These are phyloP conservation scores for Pinus taeda DNA, from an alignment of 75 land plant species.

Conservation along the genomic window DNA sequence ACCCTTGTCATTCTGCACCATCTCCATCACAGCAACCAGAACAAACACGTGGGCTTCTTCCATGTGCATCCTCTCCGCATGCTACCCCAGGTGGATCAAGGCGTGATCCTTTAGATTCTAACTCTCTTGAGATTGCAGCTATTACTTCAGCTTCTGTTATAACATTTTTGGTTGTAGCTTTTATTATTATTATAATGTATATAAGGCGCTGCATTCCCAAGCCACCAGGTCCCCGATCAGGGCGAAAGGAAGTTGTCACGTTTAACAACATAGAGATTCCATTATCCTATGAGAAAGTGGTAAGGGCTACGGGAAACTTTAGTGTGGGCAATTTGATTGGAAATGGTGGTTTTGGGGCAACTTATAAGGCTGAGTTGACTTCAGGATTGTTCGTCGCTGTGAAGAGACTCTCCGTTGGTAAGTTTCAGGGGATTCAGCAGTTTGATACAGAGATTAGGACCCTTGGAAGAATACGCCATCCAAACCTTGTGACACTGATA, in stretches of 20 bases:
- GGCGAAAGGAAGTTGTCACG: conserved; percentile 50
- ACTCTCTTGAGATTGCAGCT: conserved; percentile 27
- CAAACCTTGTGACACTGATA: conserved; percentile 65
- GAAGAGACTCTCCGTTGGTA: conserved; percentile 61
- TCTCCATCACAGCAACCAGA: conserved; percentile 22
- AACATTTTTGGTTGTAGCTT: conserved; percentile 21
- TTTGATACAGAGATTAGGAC: conserved; percentile 76
- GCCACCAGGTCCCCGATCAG: conserved; percentile 6
- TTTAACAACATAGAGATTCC: conserved; percentile 32
- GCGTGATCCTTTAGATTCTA: too few relatives aligned
- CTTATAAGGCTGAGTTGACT: conserved; percentile 56
- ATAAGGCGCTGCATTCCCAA: conserved; percentile 39
- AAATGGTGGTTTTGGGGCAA: conserved; percentile 75
- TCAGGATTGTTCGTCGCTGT: conserved; percentile 64
- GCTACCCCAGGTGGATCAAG: not conserved
- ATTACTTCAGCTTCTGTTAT: conserved; percentile 47
- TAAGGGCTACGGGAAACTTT: conserved; percentile 63
- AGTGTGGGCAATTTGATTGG: conserved; percentile 65
- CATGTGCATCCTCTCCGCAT: conserved; percentile 10
- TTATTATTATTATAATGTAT: conserved; percentile 25
- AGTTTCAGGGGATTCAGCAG: conserved; percentile 71
- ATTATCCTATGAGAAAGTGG: conserved; percentile 60
- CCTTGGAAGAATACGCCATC: conserved; percentile 57
- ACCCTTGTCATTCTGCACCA: conserved; percentile 30
- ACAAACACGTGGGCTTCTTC: conserved; percentile 11